These are phyloP conservation scores for Starmerella ratchasimensis DNA, from an alignment of 805 yeast species.

Conservation along the genomic window DNA sequence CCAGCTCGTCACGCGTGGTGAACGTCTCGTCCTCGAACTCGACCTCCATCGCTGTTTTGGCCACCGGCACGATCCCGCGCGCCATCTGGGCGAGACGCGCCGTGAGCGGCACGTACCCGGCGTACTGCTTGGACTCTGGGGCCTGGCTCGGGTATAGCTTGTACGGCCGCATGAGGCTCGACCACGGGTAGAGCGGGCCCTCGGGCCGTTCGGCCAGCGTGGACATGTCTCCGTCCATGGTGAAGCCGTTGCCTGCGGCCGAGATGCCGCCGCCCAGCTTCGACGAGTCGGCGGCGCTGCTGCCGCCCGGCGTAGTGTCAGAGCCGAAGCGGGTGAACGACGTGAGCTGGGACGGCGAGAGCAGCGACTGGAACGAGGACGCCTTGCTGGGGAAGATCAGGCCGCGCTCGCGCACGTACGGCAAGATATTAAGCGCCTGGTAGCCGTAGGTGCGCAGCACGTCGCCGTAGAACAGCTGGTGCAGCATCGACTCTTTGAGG, in stretches of 20 bases:
- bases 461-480: constrained; percentile 29
- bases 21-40: constrained; percentile 5
- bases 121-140: constrained; percentile 31
- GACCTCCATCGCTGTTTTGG: constrained; percentile 13
- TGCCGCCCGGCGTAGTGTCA: neutral
- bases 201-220: neutral
- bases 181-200: constrained; percentile 14
- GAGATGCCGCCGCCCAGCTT: neutral
- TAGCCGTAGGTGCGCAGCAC: constrained; percentile 55
- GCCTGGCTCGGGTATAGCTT: constrained; percentile 19
- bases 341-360: constrained; percentile 23
- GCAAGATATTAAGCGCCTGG: constrained; percentile 34
- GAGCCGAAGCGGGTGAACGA: constrained; percentile 14
- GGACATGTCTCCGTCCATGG: neutral
- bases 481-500: constrained; percentile 45
- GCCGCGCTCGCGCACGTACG: constrained; percentile 36
- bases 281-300: neutral
- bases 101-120: constrained; percentile 70
- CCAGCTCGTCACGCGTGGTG: constrained; percentile 5
- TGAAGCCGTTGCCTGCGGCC: neutral
- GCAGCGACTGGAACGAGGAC: constrained; percentile 13
- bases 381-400: constrained; percentile 29
- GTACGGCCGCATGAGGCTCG: constrained; percentile 11
- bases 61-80: constrained; percentile 3
- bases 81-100: constrained; percentile 48